Base-by-base conservation (phyloP, 805 yeast species). In the Teunomyces tritomae region DNA sequence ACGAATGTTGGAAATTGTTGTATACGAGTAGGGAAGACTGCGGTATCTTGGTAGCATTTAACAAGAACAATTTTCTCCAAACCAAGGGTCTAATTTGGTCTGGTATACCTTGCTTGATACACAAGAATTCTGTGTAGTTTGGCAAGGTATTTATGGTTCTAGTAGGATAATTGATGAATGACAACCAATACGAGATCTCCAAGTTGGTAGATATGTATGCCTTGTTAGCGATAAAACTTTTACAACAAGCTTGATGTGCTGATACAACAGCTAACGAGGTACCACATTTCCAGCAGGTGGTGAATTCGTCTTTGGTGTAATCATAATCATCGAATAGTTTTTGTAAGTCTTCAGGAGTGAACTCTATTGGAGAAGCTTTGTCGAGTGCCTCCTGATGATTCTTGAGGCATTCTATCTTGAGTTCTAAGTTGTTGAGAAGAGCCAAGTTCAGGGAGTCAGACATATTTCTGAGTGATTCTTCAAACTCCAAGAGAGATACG, bases 101-200 rank as follows among this genome's bases (percentile, higher is more conserved):
- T 5, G 82, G 82, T 5, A 77, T 62, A 9, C 79, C 80, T 46
- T 68, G 71, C 46, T 70, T 70, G 43, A 73, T 55, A 37, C 76
- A 62, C 50, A 76, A 62, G 49, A 74, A 65, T 50, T 73, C 70
- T 9, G 80, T 70, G 51, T 74, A 77, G 56, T 73, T 67, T 10
- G 83, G 82, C 29, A 78, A 62, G 1, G 78, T 67, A 36, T 72
- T 63, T 35, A 74, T 63, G 26, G 81, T 76, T 41, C 69, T 68
- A 29, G 73, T 65, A 1, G 77, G 78, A 51, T 70, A 67, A 43
- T 65, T 68, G 33, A 78, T 57, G 47, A 77, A 74, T 39, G 73
- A 63, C 48, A 68, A 55, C 80, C 80, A 77, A 54, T 63, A 78
- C 3, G 69, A 63, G 16, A 61, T 54, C 44, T 77, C 80, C 14